These are phyloP conservation scores for Mycosphaerella sp. DNA, from an alignment of 2,329 filamentous ascomycete species.

Conservation along the genomic window DNA sequence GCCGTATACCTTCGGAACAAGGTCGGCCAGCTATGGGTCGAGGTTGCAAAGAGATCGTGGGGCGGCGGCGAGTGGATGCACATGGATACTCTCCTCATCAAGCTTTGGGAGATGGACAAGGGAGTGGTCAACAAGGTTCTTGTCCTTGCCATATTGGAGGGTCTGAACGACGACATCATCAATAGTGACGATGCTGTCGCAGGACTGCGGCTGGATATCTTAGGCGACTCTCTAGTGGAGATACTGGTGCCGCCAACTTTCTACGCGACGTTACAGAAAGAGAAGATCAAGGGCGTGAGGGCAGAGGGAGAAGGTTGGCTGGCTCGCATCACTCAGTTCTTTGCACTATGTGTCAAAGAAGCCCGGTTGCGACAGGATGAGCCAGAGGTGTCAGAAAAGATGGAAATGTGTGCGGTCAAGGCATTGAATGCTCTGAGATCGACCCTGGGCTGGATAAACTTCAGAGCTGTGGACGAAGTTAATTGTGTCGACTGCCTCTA, in stretches of 20 bases:
- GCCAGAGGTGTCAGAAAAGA: conserved; percentile 53
- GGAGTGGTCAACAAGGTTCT: conserved; percentile 67
- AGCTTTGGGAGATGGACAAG: conserved; percentile 60
- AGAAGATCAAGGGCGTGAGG: conserved; percentile 62
- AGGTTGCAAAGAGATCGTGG: conserved; percentile 90
- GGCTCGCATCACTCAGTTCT: conserved; percentile 64
- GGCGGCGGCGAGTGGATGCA: conserved; percentile 78
- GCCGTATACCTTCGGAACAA: conserved; percentile 86
- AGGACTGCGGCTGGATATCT: conserved; percentile 70
- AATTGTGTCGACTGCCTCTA: conserved; percentile 65
- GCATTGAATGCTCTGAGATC: conserved; percentile 71
- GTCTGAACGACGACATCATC: conserved; percentile 89
- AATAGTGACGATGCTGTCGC: conserved; percentile 79
- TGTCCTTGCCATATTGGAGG: conserved; percentile 82
- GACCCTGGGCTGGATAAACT: conserved; percentile 79
- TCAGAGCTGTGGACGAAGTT: conserved; percentile 68
- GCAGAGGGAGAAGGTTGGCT: conserved; percentile 84
- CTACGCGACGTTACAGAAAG: conserved; percentile 62
- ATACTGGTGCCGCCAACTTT: conserved; percentile 79
- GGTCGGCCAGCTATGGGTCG: conserved; percentile 88
- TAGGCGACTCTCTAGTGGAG: conserved; percentile 87
- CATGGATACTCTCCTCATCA: conserved; percentile 80
- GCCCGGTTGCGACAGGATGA: conserved; percentile 32
- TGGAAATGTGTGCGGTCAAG: conserved; percentile 59
- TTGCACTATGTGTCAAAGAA: conserved; percentile 62